A percentile compares a stretch with the other conserved stretches of the same genome.
phyloP scores from a whole-genome alignment of 108 stramenopile species.

The Nitzschia sp. region DNA sequence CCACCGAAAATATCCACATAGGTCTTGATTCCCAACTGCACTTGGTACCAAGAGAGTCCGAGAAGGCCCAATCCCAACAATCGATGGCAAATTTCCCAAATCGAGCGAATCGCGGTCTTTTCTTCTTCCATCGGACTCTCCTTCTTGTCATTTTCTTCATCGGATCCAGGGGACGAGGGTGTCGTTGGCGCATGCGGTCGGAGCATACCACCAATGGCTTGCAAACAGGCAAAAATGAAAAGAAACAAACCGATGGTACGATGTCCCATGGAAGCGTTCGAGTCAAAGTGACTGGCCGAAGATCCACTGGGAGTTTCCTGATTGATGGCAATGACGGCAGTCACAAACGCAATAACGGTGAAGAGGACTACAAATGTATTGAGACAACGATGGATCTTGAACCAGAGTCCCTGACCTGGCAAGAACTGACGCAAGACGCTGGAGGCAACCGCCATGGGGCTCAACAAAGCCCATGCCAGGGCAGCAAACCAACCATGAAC shows the following conservation, averaged over 20 bases:
- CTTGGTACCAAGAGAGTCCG: constrained; percentile 37
- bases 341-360: constrained; percentile 38
- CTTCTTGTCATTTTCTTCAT: constrained; percentile 9
- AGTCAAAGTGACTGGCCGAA: constrained; percentile 28
- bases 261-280: constrained; percentile 28
- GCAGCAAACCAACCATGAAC: constrained; percentile 64
- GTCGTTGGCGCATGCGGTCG: constrained; percentile 41
- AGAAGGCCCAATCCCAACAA: constrained; percentile 29
- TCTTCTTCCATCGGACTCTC: background rate
- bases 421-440: constrained; percentile 46
- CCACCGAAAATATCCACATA: constrained; percentile 32
- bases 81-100: constrained; percentile 38
- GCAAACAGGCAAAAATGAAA: constrained; percentile 44
- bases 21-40: constrained; percentile 31
- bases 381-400: constrained; percentile 40
- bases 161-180: background rate
- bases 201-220: constrained; percentile 36
- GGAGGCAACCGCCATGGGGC: constrained; percentile 58
- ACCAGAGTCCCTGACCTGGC: constrained; percentile 39
- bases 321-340: constrained; percentile 45
- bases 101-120: constrained; percentile 16
- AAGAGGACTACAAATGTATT: constrained; percentile 33
- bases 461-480: constrained; percentile 63
- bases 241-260: constrained; percentile 41
- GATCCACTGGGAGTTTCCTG: constrained; percentile 26